Conservation (phyloP, 1,139 yeast species). For the Taphrina communis region DNA sequence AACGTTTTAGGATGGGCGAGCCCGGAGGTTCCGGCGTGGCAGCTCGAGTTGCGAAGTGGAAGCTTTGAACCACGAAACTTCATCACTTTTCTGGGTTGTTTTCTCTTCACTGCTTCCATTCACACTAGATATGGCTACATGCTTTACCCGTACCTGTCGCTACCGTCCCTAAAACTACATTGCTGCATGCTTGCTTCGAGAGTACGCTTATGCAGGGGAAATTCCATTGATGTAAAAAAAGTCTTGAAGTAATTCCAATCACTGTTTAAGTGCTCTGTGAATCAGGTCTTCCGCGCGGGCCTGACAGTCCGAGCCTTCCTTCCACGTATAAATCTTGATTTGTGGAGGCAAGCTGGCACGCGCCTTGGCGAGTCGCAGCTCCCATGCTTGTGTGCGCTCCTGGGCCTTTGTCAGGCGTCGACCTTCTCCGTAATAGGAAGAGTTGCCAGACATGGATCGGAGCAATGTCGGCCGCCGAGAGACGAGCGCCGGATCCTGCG, state of each 20-base stretch:
- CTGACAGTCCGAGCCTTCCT: slow-evolving; percentile 33
- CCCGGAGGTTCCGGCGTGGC: not conserved
- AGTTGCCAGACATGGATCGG: slow-evolving; percentile 16
- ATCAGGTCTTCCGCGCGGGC: slow-evolving; percentile 25
- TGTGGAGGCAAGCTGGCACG: slow-evolving; percentile 15
- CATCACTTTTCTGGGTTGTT: too few relatives aligned
- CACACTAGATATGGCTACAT: too few relatives aligned
- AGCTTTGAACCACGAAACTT: too few relatives aligned
- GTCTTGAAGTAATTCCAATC: not conserved
- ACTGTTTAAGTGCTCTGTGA: not conserved
- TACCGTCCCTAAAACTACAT: too few relatives aligned
- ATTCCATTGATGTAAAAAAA: too few relatives aligned
- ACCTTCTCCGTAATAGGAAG: slow-evolving; percentile 24
- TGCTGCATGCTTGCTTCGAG: too few relatives aligned
- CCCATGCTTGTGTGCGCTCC: slow-evolving; percentile 35
- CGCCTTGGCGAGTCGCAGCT: slow-evolving; percentile 24
- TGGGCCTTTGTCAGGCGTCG: slow-evolving; percentile 20
- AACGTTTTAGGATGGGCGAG: too few relatives aligned
- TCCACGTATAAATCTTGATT: slow-evolving; percentile 35
- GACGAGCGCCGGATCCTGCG: not conserved
- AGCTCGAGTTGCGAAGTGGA: too few relatives aligned
- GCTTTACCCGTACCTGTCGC: too few relatives aligned
- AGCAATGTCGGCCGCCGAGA: slow-evolving; percentile 8
- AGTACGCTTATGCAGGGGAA: too few relatives aligned
- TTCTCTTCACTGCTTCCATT: too few relatives aligned